Percentiles rank a stretch among this genome's conserved stretches.
Conservation (phyloP, 176 grass and related monocot genomes). For the Oryza officinalis region DNA sequence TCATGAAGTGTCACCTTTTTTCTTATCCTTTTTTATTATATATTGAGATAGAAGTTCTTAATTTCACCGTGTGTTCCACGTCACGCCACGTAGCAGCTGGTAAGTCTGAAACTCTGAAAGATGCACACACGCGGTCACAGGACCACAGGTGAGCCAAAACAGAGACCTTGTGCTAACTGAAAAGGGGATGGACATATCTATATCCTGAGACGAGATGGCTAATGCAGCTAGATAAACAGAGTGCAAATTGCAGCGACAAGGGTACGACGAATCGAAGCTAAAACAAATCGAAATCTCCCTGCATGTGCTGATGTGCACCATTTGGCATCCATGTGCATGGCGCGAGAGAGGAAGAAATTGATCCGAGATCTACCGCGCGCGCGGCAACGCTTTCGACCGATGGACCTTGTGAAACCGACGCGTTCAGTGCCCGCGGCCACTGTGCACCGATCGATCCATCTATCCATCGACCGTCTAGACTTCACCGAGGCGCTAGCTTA, state of each 20-base stretch:
- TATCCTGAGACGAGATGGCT: background rate
- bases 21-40: too few relatives aligned
- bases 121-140: background rate
- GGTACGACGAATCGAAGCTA: background rate
- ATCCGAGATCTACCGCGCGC: background rate
- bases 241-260: background rate
- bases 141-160: background rate
- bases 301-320: slow-evolving; percentile 21
- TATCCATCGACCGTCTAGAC: background rate
- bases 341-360: background rate
- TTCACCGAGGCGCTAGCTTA: background rate
- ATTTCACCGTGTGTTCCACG: background rate
- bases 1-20: too few relatives aligned
- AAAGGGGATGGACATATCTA: background rate
- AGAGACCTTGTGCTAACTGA: background rate
- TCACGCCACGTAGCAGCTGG: background rate
- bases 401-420: slow-evolving; percentile 30
- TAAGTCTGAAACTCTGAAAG: background rate
- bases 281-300: background rate
- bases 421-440: background rate
- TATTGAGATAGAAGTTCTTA: too few relatives aligned
- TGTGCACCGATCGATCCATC: background rate
- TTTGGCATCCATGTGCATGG: slow-evolving; percentile 35
- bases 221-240: background rate
- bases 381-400: slow-evolving; percentile 25